phyloP scores from a whole-genome alignment of 305 asterid species.

The Rubia balearica region DNA sequence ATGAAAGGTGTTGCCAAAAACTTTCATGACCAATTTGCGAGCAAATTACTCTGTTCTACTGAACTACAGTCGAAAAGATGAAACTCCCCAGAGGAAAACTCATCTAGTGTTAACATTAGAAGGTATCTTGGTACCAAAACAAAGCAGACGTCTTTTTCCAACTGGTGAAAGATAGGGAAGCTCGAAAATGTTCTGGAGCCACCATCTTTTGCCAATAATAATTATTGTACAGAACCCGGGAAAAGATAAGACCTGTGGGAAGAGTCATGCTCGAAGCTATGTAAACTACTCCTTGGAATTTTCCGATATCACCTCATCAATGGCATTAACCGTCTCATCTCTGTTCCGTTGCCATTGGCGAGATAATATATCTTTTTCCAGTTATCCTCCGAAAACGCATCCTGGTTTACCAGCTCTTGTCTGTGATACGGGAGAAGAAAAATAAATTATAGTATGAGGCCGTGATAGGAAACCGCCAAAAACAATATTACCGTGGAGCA shows the following conservation, averaged over 20 bases:
- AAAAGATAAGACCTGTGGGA: neutral
- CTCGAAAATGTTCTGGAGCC: neutral
- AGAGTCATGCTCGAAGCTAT: neutral
- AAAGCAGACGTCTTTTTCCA: neutral
- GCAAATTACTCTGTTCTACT: neutral
- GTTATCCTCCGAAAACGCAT: slow-evolving; percentile 68
- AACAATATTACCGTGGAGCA: neutral
- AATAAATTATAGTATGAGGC: neutral
- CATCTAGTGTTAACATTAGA: neutral
- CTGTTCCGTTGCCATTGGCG: slow-evolving; percentile 87
- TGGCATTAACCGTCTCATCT: slow-evolving; percentile 77
- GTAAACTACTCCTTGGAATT: neutral
- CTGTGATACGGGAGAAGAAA: slow-evolving; percentile 32
- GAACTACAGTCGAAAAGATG: neutral
- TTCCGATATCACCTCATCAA: slow-evolving; percentile 56
- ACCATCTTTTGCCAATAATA: neutral
- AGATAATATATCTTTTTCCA: slow-evolving; percentile 91
- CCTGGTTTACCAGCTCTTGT: slow-evolving; percentile 70
- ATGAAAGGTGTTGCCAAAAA: neutral
- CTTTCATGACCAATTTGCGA: neutral
- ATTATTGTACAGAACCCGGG: neutral
- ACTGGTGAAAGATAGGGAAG: neutral
- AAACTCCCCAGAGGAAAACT: neutral
- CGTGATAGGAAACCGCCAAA: neutral
- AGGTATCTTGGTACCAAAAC: neutral